Evolutionary conservation across 352 stramenopile species (phyloP), one percentile per base, ranked within the genome.

Genomic region (Phytophthora pini): DNA sequence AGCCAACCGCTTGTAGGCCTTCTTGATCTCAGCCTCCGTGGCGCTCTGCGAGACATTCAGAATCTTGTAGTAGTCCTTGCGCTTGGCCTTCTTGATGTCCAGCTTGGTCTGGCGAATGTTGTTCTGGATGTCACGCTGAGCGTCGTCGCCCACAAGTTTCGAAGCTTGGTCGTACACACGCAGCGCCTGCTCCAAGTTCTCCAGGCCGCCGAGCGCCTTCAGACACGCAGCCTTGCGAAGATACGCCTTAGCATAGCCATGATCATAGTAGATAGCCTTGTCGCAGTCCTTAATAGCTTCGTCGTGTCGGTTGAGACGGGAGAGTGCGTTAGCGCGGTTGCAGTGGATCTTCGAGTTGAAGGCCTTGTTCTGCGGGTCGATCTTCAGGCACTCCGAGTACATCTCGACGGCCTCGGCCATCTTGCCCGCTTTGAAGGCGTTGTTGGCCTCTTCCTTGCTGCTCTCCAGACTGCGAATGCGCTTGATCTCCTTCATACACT

Each of bases 11-110:
- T 96, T 90, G 81, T 99, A 99, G 5, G 97, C 94, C 74, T 98
- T 99, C 83, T 99, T 99, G 61, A 99, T 99, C 68, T 99, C 95
- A 2, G 79, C 80, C 32, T 97, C 87, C 5, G 85, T 89, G 11
- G 96, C 84, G 49, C 43, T 84, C 70, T 92, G 87, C 11, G 76
- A 52, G 20, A 95, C 94, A 50, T 89, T 88, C 62, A 95, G 62
- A 52, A 95, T 96, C 70, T 97, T 96, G 82, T 99, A 99, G 43
- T 97, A 98, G 76, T 99, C 90, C 72, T 98, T 98, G 63, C 94
- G 83, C 68, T 97, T 97, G n/a, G 93, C 89, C 76, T 97, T 93
- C 84, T 98, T 98, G 12, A 98, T 73, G 55, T 97, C 88, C 53
- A 94, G 64, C 68, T 98, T 96, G 15, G 89, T 94, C 49, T 97